These are phyloP conservation scores for Trichoderma sp. DNA, from an alignment of 2,329 filamentous ascomycete genomes.

Conservation along the genomic window DNA sequence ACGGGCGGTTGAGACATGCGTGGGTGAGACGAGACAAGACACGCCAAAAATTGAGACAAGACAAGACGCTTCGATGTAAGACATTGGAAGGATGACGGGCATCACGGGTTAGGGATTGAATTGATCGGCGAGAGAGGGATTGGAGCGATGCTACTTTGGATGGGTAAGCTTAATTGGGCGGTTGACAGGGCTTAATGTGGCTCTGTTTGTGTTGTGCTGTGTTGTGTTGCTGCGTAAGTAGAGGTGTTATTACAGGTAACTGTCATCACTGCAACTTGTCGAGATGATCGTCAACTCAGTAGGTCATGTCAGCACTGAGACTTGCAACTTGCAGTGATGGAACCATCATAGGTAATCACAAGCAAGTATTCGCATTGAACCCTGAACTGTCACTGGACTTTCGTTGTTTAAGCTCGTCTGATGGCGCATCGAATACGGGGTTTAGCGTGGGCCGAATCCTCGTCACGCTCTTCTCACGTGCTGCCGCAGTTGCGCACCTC, in stretches of 20 bases:
- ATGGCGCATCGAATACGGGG: background rate
- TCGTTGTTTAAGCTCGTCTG: background rate
- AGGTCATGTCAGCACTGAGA: no score
- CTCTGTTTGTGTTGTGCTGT: no score
- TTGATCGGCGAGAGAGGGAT: background rate
- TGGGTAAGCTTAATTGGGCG: background rate
- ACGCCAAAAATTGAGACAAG: background rate
- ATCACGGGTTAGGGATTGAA: background rate
- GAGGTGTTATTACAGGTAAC: no score
- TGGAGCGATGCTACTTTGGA: background rate
- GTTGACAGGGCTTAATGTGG: background rate
- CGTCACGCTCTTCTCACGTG: background rate
- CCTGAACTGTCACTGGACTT: no score
- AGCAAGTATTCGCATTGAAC: no score
- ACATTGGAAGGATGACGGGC: background rate
- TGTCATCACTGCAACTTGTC: background rate
- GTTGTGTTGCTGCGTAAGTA: no score
- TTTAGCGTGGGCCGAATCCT: background rate
- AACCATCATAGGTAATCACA: no score
- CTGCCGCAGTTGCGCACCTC: background rate
- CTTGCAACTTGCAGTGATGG: no score
- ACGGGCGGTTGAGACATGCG: background rate
- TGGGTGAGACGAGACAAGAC: background rate
- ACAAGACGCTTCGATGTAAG: background rate
- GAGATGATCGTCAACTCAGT: background rate